Evolutionary conservation across 2,329 filamentous ascomycete species (phyloP).

Genomic region (Fusarium redolens): DNA sequence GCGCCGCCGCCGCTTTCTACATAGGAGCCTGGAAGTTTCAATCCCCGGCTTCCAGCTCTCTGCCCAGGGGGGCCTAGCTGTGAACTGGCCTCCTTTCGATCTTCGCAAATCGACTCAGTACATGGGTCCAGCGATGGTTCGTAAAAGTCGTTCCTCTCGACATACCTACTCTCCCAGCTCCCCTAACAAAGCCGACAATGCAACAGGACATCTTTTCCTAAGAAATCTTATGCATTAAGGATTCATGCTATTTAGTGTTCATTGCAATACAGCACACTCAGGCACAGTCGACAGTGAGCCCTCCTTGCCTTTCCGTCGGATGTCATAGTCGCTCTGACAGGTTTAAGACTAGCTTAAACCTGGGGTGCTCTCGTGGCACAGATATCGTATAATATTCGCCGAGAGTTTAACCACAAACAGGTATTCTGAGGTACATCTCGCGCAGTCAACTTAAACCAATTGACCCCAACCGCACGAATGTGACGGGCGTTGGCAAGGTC

Average conservation of each 20-base stretch:
- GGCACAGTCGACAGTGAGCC: not conserved
- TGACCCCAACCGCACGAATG: constrained; percentile 1
- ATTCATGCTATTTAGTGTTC: not conserved
- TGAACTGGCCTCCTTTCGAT: constrained; percentile 28
- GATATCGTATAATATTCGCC: constrained; percentile 27
- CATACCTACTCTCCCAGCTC: constrained; percentile 1
- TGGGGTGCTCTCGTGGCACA: constrained; percentile 12
- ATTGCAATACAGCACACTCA: not conserved
- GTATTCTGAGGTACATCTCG: constrained; percentile 13
- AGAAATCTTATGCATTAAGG: constrained; percentile 7
- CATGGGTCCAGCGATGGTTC: constrained; percentile 15
- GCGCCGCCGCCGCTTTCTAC: constrained; percentile 17
- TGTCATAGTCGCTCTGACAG: not conserved
- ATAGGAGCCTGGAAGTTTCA: constrained; percentile 7
- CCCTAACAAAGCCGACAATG: constrained; percentile 15
- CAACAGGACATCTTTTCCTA: not conserved
- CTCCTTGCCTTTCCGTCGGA: not conserved
- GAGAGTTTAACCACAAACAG: constrained; percentile 28
- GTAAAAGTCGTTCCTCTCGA: constrained; percentile 5
- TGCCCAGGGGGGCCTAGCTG: constrained; percentile 6
- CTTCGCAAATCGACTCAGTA: constrained; percentile 41
- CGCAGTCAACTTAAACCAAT: constrained; percentile 5
- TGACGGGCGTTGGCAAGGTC: constrained; percentile 13
- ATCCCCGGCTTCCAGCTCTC: not conserved
- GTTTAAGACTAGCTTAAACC: not conserved